Evolutionary conservation across 768 basidiomycete genomes (phyloP), one percentile per base, ranked within the genome.

Genomic region (Strobilomyces confusus): DNA sequence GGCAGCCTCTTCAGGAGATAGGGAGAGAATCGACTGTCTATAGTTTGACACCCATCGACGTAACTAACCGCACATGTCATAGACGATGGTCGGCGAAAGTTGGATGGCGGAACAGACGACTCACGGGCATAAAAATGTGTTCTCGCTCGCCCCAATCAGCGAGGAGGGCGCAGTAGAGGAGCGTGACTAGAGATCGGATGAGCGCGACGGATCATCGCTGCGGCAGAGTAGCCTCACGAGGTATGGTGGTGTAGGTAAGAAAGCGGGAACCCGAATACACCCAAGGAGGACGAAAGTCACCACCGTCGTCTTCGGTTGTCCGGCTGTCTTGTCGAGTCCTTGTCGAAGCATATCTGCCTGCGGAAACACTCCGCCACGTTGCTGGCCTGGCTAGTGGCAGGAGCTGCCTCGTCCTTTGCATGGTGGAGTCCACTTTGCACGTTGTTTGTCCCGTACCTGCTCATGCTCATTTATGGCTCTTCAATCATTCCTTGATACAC

Each of bases 131-230:
- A 66, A 86, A 88, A 25, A 86, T 81, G 64, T 88, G 85, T 22
- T 88, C 86, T 44, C 75, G 72, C n/a, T 84, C 81, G 4, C 86
- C 86, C 66, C 80, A 87, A 64, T 88, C 84, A 47, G 80, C 78
- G 51, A 83, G 67, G 63, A 88, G 83, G 20, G 83, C 71, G 3
- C 76, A 76, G 56, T 87, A 88, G 4, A 81, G 36, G 15, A 74
- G 63, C n/a, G 77, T 70, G 22, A 72, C 85, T 87, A 58, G 40
- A 54, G 14, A n/a, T 25, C 36, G 46, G 0, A 32, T 66, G 38
- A 56, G 48, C 17, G 9, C 49, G 36, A 37, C 29, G 14, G 29
- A 20, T 19, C 9, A 38, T 36, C 17, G 13, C 19, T 9, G 26
- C 8, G 33, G 29, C 3, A 34, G 23, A 44, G 23, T 15, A 30